Base-by-base conservation (phyloP, 331 rosid species). In the Quercus lobata region DNA sequence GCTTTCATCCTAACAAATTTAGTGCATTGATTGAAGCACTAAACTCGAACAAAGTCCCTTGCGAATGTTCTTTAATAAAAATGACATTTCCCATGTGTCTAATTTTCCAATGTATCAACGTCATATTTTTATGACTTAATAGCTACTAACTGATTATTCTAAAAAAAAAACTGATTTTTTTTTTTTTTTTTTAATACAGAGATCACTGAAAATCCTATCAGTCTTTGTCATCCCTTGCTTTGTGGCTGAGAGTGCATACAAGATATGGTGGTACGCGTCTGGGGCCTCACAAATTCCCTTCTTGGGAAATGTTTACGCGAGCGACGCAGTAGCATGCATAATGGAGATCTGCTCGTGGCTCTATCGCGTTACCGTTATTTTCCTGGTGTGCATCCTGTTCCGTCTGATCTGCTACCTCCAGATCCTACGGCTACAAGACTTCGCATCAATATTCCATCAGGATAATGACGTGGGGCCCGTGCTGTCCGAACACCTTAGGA, bases 211-310 rank as follows among this genome's bases (percentile, higher is more conserved):
- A 70, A 78, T 95, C 54, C 65, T 90, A 0, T 86, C 78, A 18
- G 34, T 83, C 21, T 91, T 93, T 54, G 97, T 91, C 52, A 61
- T 83, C 11, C 97, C 99, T 7, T 88, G 94, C 82, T 84, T 95
- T 16, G 58, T 76, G 6, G 96, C 89, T 1, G 96, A 91, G 90
- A 25, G 86, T 73, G 93, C 91, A 71, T 95, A 91, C 89, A 93
- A 95, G 83, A 86, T 95, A 77, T 95, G 98, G 98, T 95, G 99
- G 98, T 95, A 95, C 79, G 86, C 96, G 21, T 93, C 99, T 0
- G 99, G 94, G 78, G 94, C 87, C 4, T 88, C 94, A 6, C 92
- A 83, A 41, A 95, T 95, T 60, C 97, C 99, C 0, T 93, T 86
- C 75, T 1, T 95, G 19, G 99, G 97, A 0, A 91, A 90, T 62